These are phyloP conservation scores for Bruguiera parviflora DNA, from an alignment of 345 rosid genomes.

Conservation along the genomic window DNA sequence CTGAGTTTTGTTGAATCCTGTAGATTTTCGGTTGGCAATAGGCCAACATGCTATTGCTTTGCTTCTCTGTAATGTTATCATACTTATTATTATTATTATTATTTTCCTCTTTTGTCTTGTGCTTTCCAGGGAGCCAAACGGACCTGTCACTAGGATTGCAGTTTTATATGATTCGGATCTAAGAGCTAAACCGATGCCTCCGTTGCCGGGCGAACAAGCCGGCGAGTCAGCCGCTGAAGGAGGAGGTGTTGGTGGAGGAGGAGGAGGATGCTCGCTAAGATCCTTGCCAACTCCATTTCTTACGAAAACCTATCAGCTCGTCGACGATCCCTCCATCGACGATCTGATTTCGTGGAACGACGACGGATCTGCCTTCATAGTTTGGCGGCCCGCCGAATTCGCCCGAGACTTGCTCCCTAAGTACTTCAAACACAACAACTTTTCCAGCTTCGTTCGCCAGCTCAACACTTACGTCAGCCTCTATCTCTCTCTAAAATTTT, in stretches of 20 bases:
- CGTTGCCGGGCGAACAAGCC: conserved; percentile 56
- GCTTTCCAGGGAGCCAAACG: too few species aligned
- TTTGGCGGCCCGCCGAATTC: conserved; percentile 81
- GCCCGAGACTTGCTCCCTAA: conserved; percentile 81
- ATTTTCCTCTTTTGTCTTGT: too few species aligned
- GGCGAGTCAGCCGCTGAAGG: conserved; percentile 24
- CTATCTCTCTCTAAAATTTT: neutral
- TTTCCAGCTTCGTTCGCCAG: conserved; percentile 94
- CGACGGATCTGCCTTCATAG: conserved; percentile 80
- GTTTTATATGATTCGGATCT: too few species aligned
- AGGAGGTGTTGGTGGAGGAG: conserved; percentile 19
- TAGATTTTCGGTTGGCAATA: too few species aligned
- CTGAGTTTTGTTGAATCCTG: too few species aligned
- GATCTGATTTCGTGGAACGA: conserved; percentile 88
- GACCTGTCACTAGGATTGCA: too few species aligned
- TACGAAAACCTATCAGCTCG: conserved; percentile 74
- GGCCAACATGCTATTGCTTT: too few species aligned
- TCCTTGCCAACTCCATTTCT: conserved; percentile 81
- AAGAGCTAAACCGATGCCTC: too few species aligned
- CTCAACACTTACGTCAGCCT: conserved; percentile 77
- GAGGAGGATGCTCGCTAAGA: conserved; percentile 50
- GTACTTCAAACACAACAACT: conserved; percentile 83
- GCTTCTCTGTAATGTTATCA: too few species aligned
- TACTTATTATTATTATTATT: too few species aligned
- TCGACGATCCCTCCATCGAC: conserved; percentile 59